A percentile compares a stretch with the other conserved stretches of the same genome.
These are phyloP conservation scores for Starmerella potacharoeniae DNA, from an alignment of 805 yeast genomes.

Conservation along the genomic window DNA sequence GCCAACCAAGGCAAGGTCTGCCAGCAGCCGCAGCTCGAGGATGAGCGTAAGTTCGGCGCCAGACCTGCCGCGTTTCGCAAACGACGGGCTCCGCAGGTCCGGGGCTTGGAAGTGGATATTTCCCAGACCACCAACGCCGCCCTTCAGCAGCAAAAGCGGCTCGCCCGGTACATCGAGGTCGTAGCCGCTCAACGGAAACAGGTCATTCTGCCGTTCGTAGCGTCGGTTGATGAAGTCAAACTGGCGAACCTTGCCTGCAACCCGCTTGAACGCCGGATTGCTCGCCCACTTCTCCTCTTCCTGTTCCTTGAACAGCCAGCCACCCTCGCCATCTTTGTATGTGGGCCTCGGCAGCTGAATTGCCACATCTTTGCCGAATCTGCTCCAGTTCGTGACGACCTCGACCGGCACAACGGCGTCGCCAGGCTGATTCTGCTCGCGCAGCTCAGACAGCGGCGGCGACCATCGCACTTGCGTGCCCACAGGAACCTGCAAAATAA, in stretches of 20 bases:
- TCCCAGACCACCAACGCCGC: constrained; percentile 93
- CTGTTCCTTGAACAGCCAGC: constrained; percentile 80
- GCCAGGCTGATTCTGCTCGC: not conserved
- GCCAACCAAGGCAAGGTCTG: constrained; percentile 90
- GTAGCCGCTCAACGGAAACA: constrained; percentile 70
- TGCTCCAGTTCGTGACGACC: constrained; percentile 19
- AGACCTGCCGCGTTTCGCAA: constrained; percentile 67
- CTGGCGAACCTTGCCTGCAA: constrained; percentile 51
- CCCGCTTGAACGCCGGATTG: constrained; percentile 52
- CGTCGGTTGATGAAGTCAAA: constrained; percentile 50
- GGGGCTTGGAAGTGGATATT: constrained; percentile 88
- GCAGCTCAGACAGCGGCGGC: constrained; percentile 16
- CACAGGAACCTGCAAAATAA: constrained; percentile 75
- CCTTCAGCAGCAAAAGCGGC: constrained; percentile 62
- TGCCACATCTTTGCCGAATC: constrained; percentile 18
- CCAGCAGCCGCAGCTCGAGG: constrained; percentile 76
- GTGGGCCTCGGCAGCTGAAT: constrained; percentile 51
- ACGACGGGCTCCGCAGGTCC: constrained; percentile 78
- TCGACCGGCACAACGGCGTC: constrained; percentile 9
- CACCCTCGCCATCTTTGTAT: constrained; percentile 54
- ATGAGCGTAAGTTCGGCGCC: constrained; percentile 57
- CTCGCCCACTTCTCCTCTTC: constrained; percentile 57
- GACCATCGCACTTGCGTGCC: constrained; percentile 78
- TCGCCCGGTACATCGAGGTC: constrained; percentile 52
- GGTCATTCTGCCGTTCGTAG: constrained; percentile 52